Evolutionary conservation across 2,329 filamentous ascomycete genomes (phyloP).

Genomic region (Ceratocystiopsis minuta): DNA sequence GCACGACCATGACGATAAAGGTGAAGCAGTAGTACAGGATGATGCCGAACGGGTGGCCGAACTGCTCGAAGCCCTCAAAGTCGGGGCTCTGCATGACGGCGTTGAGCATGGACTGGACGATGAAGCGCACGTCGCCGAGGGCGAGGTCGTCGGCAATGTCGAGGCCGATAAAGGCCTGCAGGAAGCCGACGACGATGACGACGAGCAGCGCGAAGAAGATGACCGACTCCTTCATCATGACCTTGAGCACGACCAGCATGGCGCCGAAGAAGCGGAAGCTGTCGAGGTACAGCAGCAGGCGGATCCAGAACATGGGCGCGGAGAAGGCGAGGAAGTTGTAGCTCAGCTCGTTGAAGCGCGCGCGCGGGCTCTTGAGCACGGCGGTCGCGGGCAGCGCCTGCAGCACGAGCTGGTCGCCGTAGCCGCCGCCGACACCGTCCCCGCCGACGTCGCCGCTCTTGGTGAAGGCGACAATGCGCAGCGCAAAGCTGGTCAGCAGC

Average conservation of each 20-base stretch:
- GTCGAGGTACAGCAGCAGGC: conserved; percentile 82
- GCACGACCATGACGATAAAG: conserved; percentile 71
- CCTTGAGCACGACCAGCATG: conserved; percentile 92
- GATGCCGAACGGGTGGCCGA: conserved; percentile 81
- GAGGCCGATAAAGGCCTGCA: conserved; percentile 87
- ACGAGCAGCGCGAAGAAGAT: conserved; percentile 90
- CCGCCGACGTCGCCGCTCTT: conserved; percentile 19
- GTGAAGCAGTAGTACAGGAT: conserved; percentile 97
- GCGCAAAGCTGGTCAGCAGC: conserved; percentile 57
- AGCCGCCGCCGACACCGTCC: too few species aligned
- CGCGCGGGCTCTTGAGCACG: conserved; percentile 26
- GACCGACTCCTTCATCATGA: conserved; percentile 83
- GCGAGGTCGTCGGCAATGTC: conserved; percentile 62
- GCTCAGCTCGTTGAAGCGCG: conserved; percentile 57
- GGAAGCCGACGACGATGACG: conserved; percentile 69
- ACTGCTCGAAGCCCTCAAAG: conserved; percentile 73
- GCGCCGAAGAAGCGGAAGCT: conserved; percentile 90
- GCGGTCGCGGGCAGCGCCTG: conserved; percentile 11
- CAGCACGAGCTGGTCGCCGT: too few species aligned
- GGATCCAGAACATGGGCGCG: conserved; percentile 93
- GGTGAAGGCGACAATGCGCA: conserved; percentile 61
- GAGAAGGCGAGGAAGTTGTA: conserved; percentile 92
- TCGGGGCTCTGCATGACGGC: conserved; percentile 84
- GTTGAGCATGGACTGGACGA: conserved; percentile 69
- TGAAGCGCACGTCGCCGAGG: conserved; percentile 51